Base-by-base conservation (phyloP, 352 stramenopile species). In the Peronospora farinosa region DNA sequence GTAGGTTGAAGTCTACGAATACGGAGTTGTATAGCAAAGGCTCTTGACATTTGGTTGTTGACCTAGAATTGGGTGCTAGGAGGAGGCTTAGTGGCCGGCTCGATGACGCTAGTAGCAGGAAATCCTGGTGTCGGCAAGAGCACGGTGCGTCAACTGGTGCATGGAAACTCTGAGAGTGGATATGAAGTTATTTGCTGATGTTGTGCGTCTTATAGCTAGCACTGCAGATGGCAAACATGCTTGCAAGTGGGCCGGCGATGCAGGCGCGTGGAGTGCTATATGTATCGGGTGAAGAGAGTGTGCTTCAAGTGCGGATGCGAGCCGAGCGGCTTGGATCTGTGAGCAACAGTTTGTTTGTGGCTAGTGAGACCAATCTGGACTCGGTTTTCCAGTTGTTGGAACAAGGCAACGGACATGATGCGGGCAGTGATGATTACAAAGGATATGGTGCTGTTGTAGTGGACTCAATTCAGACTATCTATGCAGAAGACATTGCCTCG, bases 401-500 rank as follows among this genome's bases (percentile, higher is more conserved):
- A 59, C 35, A 21, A 51, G 54, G 62, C 17, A 48, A 38, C n/a
- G 31, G 36, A 53, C 30, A 27, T 19, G 8, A 31, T 6, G 16
- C 12, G 10, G 32, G 35, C 38, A 23, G 35, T 21, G 33, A 58
- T 5, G 53, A 46, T 12, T 46, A 47, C 17, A 15, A 41, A 19
- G 28, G 49, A 13, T 92, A 90, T 54, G 70, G 65, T 1, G 79
- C 74, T 13, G 64, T 98, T 7, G 84, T 98, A 19, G 77, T 98
- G 33, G 95, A 98, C 57, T 97, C 88, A 9, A 98, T 98, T 60
- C 95, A 98, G 75, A 98, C 95, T 2, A 86, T 98, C 41, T 89
- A 91, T 44, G 95, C 84, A 31, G 73, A 88, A 35, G 81, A 96
- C 15, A 86, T 92, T 16, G 60, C 72, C 1, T 88, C 76, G 10